phyloP scores from a whole-genome alignment of 768 basidiomycete species.

The Xerocomellus chrysenteron region DNA sequence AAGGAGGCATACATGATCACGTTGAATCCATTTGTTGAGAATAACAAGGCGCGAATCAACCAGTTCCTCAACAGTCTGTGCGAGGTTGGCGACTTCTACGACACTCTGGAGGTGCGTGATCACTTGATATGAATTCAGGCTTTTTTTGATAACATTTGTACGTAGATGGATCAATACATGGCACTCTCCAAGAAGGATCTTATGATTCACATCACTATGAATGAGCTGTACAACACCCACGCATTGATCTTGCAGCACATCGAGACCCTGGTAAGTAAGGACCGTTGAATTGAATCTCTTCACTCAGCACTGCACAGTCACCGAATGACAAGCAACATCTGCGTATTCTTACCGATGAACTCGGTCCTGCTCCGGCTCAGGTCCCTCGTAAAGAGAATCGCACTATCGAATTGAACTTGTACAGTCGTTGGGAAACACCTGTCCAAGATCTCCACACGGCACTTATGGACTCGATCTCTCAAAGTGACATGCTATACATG shows the following conservation, averaged over 20 bases:
- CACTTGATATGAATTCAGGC: neutral
- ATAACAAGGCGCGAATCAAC: slow-evolving; percentile 97
- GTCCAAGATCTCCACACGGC: slow-evolving; percentile 97
- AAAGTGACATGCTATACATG: slow-evolving; percentile 99
- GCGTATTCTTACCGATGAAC: slow-evolving; percentile 94
- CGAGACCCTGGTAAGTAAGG: slow-evolving; percentile 76
- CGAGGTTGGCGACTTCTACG: slow-evolving; percentile 99
- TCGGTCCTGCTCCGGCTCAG: slow-evolving; percentile 89
- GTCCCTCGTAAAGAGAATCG: slow-evolving; percentile 98
- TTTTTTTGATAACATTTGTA: neutral
- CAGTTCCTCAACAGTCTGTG: slow-evolving; percentile 95
- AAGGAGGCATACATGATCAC: slow-evolving; percentile 99
- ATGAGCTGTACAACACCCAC: slow-evolving; percentile 99
- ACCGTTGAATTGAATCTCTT: neutral
- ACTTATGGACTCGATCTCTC: slow-evolving; percentile 95
- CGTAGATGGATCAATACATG: slow-evolving; percentile 99
- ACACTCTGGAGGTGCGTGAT: slow-evolving; percentile 83
- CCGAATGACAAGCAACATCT: slow-evolving; percentile 98
- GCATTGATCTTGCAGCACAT: slow-evolving; percentile 93
- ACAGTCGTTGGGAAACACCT: slow-evolving; percentile 99
- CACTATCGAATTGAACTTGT: slow-evolving; percentile 86
- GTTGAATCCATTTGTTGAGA: slow-evolving; percentile 97
- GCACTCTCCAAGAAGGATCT: slow-evolving; percentile 98
- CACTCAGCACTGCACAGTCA: slow-evolving; percentile 51
- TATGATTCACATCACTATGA: slow-evolving; percentile 96